Base-by-base conservation (phyloP, 2,329 filamentous ascomycete species). In the Ophiocordyceps unilateralis region DNA sequence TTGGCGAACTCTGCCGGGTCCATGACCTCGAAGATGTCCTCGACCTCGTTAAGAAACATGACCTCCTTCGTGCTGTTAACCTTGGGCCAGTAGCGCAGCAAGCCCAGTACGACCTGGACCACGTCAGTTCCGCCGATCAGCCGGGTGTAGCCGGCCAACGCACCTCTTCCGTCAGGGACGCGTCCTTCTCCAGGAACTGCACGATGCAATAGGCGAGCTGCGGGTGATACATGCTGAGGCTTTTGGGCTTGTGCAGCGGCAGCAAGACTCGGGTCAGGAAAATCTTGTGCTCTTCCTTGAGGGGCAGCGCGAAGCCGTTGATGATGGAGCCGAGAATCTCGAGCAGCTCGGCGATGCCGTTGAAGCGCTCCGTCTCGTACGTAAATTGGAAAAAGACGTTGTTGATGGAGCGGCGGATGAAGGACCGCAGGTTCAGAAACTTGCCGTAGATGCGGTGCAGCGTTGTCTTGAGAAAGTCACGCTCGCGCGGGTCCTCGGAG, bases 301-400 rank as follows among this genome's bases (percentile, higher is more conserved):
- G 70, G 12, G 91, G 91, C 44, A 98, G 68, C 20, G 91, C 91
- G 58, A 98, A 98, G 39, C 91, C 91, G 59, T 98, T 98, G 70
- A 98, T 98, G 57, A 98, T 98, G 50, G 91, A 96, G 24, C 91
- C 91, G 42, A 98, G 69, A 51, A 98, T 98, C 60, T 98, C 91
- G 30, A 98, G 72, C 24, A 98, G 70, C 62, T 98, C 91, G 3
- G 91, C 91, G 55, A 98, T 95, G 43, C 91, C 91, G 55, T 98
- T 98, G 68, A 98, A 96, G 46, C 91, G 77, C 63, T 98, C 91
- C 4, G 91, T 98, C 64, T 98, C 91, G 60, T 98, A 98, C 47
- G 87, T 88, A 62, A 98, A 98, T 59, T 98, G 91, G 73, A 98
- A 98, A 68, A 98, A 98, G 54, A 98, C 91, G 57, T 98, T 96